Evolutionary conservation across 1,139 yeast genomes (phyloP), one percentile per base, ranked within the genome.

Genomic region (Hyphopichia wangnamkhiaoensis): DNA sequence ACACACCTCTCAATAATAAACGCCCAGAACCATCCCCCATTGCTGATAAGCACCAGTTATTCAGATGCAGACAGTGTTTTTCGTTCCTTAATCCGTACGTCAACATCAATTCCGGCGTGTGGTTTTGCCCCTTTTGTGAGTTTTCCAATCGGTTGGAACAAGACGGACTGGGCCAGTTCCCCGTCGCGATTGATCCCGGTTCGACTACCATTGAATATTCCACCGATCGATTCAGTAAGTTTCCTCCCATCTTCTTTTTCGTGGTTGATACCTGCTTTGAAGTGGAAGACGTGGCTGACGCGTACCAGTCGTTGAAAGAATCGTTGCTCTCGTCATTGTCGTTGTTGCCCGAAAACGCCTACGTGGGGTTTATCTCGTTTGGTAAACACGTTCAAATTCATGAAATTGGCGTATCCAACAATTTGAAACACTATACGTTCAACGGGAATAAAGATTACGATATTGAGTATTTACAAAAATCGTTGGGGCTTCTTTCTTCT

Each of bases 221-320:
- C 8, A 65, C 84, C 17, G 76, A 79, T 1, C 67, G 75, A 31
- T 42, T 38, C 29, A 65, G 70, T 19, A 58, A 60, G 13, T 57
- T 68, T 21, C 79, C 82, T 0, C 77, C 76, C 2, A 71, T 83
- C 5, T 83, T 80, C 53, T 53, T 83, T 26, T 82, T 72, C 49
- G 80, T 84, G n/a, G 79, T 85, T 20, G 94, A 85, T 58, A 72
- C 84, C 0, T 79, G 88, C 48, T 65, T 79, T 37, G 84, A 76
- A 32, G 54, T 55, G 3, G 65, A 60, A 10, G 79, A 72, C 37
- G 41, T 65, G 9, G 63, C 49, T 14, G 74, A 67, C 32, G 68
- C 73, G 2, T 71, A 60, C 43, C 53, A 47, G 27, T 73, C 84
- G 1, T 60, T 85, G 43, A 77, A 75, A 46, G 87, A 82, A 35